Conservation (phyloP, 2,329 filamentous ascomycete genomes). For the Pseudocercospora crystallina region DNA sequence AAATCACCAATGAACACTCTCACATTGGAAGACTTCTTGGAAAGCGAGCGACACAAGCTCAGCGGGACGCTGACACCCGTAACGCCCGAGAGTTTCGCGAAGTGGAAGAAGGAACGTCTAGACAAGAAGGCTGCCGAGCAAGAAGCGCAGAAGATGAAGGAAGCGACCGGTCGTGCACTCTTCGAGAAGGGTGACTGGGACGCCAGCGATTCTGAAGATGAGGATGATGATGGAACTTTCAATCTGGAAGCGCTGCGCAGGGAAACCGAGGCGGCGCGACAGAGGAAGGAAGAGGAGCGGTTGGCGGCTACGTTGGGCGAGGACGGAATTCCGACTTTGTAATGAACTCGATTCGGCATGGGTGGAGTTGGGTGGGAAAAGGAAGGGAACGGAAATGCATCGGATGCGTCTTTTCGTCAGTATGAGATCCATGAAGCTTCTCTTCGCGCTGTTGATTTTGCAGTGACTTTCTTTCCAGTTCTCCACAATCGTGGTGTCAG, state of each 20-base stretch:
- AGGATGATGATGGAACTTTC: slow-evolving; percentile 63
- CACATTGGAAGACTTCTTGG: slow-evolving; percentile 94
- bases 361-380: background rate
- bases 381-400: slow-evolving; percentile 2
- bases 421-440: background rate
- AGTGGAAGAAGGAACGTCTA: slow-evolving; percentile 93
- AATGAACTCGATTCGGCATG: slow-evolving; percentile 4
- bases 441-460: too few relatives aligned
- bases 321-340: slow-evolving; percentile 11
- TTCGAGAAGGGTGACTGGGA: slow-evolving; percentile 97
- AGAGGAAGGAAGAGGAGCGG: slow-evolving; percentile 75
- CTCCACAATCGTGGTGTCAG: too few relatives aligned
- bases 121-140: slow-evolving; percentile 96
- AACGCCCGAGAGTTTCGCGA: slow-evolving; percentile 86
- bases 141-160: slow-evolving; percentile 85
- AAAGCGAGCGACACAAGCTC: slow-evolving; percentile 93
- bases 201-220: slow-evolving; percentile 62
- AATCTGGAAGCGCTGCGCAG: slow-evolving; percentile 78
- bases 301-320: slow-evolving; percentile 34
- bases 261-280: slow-evolving; percentile 77
- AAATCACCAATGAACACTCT: slow-evolving; percentile 93
- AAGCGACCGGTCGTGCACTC: slow-evolving; percentile 89
- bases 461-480: too few relatives aligned
- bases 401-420: background rate
- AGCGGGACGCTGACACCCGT: slow-evolving; percentile 90